Percentiles rank a stretch among this genome's conserved stretches.
Evolutionary conservation across 2,329 filamentous ascomycete species (phyloP).

Genomic region (Boeremia lycopersici): DNA sequence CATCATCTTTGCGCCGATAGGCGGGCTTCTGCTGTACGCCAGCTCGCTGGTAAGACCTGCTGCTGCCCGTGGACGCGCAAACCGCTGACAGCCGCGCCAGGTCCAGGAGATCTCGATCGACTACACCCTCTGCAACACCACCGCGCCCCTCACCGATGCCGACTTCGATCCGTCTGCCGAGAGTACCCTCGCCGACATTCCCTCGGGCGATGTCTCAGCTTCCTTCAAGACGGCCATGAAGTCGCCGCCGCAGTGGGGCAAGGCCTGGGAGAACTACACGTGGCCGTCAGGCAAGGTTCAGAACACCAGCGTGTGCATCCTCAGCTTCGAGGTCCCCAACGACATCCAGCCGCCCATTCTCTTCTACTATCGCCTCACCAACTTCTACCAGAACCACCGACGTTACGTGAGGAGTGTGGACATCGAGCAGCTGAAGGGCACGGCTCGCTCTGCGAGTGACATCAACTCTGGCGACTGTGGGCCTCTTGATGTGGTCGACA

Average conservation of each 20-base stretch:
- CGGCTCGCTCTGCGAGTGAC: slow-evolving; percentile 62
- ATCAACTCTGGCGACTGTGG: slow-evolving; percentile 76
- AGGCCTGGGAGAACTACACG: slow-evolving; percentile 46
- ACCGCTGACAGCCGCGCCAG: slow-evolving; percentile 52
- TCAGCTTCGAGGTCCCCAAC: slow-evolving; percentile 81
- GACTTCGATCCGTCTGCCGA: slow-evolving; percentile 19
- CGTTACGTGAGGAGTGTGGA: slow-evolving; percentile 93
- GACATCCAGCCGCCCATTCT: slow-evolving; percentile 80
- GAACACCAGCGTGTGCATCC: slow-evolving; percentile 64
- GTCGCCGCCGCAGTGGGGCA: slow-evolving; percentile 43
- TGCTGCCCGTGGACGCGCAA: background rate
- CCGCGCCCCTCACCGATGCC: slow-evolving; percentile 55
- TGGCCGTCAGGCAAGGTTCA: slow-evolving; percentile 27
- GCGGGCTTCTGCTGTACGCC: slow-evolving; percentile 83
- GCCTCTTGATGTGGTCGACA: slow-evolving; percentile 62
- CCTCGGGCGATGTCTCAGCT: slow-evolving; percentile 63
- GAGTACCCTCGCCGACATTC: slow-evolving; percentile 58
- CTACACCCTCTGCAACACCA: slow-evolving; percentile 76
- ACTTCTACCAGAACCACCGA: slow-evolving; percentile 99
- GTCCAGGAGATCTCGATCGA: slow-evolving; percentile 91
- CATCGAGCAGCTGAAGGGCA: slow-evolving; percentile 79
- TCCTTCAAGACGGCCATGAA: slow-evolving; percentile 69
- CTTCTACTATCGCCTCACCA: slow-evolving; percentile 93
- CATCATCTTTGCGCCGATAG: slow-evolving; percentile 91
- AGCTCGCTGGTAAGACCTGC: slow-evolving; percentile 71